Evolutionary conservation across 2,329 filamentous ascomycete genomes (phyloP), one percentile per base, ranked within the genome.

Genomic region (Phaeosphaeriaceae sp.): DNA sequence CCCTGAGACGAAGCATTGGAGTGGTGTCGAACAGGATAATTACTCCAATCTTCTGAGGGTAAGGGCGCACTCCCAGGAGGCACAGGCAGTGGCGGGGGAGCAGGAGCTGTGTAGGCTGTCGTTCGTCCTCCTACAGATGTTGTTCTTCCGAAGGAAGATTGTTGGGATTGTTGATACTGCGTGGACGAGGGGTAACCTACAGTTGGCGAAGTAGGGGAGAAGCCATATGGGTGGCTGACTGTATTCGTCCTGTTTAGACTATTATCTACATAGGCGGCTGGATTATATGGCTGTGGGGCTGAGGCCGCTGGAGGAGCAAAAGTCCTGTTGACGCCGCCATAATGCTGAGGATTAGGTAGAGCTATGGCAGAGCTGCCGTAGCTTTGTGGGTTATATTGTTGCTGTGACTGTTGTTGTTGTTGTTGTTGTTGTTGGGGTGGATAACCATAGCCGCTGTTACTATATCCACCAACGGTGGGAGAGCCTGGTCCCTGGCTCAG

Each of bases 301-400:
- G 57, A 37, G 20, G 54, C 44, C 2, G 61, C 50, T 26, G 54
- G 37, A 23, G 66, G 61, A 41, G 70, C 66, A 44, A 69, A 75
- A 6, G 71, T 65, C 41, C 70, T 59, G 45, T 67, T 71, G 18
- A 73, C 58, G 42, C 68, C 73, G 35, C 72, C 70, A 49, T 81
- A 93, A 30, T 80, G 77, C 68, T 88, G 83, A 1, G 90, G 89
- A 66, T 92, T 93, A 7, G 73, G 70, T 50, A 69, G 61, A 11
- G 67, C 55, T 2, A 69, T 52, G 43, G 71, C 63, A 17, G 69
- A 73, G 21, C 79, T 72, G 37, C 76, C 78, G 70, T 84, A 88
- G 62, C 83, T 77, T 64, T 85, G 83, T 12, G 85, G 85, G 58
- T 87, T 87, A 73, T 88, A 88, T 35, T 79, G 61, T 57, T 70